Percentiles rank a stretch among this genome's conserved stretches.
These are phyloP conservation scores for Botryotinia calthae DNA, from an alignment of 2,329 filamentous ascomycete species.

Conservation along the genomic window DNA sequence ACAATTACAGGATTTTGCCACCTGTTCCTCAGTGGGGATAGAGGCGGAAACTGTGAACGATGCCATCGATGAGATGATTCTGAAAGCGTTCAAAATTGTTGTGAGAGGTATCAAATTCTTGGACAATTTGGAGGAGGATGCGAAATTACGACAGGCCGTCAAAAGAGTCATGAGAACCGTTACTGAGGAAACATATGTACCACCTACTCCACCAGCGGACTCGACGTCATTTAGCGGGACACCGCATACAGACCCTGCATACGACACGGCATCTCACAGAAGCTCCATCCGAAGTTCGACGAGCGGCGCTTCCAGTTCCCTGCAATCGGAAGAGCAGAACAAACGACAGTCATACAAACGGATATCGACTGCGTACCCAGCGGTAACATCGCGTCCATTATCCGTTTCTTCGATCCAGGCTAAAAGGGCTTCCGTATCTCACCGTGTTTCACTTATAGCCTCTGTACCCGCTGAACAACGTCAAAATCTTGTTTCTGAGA, in stretches of 20 bases:
- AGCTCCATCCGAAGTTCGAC: constrained; percentile 36
- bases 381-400: constrained; percentile 31
- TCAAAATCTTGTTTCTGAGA: constrained; percentile 78
- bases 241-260: constrained; percentile 46
- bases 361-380: constrained; percentile 29
- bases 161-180: constrained; percentile 61
- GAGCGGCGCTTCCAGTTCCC: constrained; percentile 32
- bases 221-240: constrained; percentile 46
- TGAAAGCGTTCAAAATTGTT: constrained; percentile 93
- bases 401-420: constrained; percentile 32
- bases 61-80: constrained; percentile 86
- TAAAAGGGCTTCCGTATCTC: constrained; percentile 46
- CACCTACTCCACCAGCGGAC: constrained; percentile 63
- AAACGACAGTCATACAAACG: constrained; percentile 36
- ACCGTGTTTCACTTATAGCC: constrained; percentile 74
- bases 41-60: constrained; percentile 63
- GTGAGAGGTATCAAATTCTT: constrained; percentile 85
- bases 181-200: constrained; percentile 55
- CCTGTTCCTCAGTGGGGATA: constrained; percentile 40
- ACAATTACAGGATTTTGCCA: constrained; percentile 70
- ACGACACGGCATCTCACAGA: constrained; percentile 35
- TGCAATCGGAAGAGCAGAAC: constrained; percentile 35
- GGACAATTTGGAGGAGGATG: constrained; percentile 74
- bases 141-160: constrained; percentile 48
- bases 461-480: constrained; percentile 61